phyloP scores from a whole-genome alignment of 768 basidiomycete genomes.

The Pleurotus platypus region DNA sequence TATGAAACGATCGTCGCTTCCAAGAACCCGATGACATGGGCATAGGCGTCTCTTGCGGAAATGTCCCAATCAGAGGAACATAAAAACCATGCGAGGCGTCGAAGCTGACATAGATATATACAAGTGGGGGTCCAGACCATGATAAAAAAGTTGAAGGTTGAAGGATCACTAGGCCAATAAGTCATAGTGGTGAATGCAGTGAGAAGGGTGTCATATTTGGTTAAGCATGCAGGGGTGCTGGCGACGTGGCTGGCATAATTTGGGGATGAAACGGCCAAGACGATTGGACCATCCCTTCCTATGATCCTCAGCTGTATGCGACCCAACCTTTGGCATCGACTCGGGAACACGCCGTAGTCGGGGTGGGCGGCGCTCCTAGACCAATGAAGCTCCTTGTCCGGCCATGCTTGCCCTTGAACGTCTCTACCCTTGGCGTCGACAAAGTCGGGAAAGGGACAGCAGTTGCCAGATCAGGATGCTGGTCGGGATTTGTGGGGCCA shows the following conservation, averaged over 20 bases:
- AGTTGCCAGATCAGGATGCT: not conserved
- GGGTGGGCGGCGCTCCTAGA: constrained; percentile 60
- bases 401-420: constrained; percentile 55
- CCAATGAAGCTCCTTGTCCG: constrained; percentile 75
- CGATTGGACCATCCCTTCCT: not conserved
- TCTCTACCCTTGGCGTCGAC: constrained; percentile 67
- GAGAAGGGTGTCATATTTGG: not conserved
- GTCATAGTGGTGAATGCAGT: not conserved
- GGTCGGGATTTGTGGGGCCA: not conserved
- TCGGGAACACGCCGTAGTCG: constrained; percentile 79
- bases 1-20: not conserved
- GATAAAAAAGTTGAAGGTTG: not conserved
- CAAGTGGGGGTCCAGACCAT: not conserved
- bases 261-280: not conserved
- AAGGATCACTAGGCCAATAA: not conserved
- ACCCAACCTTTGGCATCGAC: constrained; percentile 84
- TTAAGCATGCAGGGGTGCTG: not conserved
- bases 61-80: not conserved
- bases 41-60: not conserved
- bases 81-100: not conserved
- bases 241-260: not conserved
- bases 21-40: not conserved
- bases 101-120: not conserved
- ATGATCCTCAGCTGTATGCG: constrained; percentile 37
- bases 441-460: constrained; percentile 51